Evolutionary conservation across 2,329 filamentous ascomycete species (phyloP), one percentile per base, ranked within the genome.

Genomic region (Fusarium humuli): DNA sequence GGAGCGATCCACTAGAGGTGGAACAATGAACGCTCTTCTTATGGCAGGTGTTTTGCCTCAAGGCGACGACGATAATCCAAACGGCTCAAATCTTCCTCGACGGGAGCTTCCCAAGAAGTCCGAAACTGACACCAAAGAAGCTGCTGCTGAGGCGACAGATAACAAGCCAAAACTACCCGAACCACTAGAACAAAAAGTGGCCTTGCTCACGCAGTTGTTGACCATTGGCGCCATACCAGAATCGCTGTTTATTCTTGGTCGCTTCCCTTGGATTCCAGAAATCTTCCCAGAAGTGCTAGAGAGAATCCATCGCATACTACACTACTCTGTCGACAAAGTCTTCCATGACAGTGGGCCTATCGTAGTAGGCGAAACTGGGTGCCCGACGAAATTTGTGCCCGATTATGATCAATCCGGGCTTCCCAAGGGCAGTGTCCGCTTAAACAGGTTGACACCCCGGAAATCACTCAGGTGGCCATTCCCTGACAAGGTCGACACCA

Each of bases 191-290:
- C 95, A 98, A 76, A 99, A 99, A 80, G 90, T 95, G 0, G 84
- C 91, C 46, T 84, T 99, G 1, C 85, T 99, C 23, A 93, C 92
- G 69, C 94, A 94, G 72, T 85, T 99, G 18, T 86, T 99, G 4
- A 92, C 92, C 7, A 96, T 98, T 61, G 96, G 97, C 42, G 95
- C 96, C 29, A 85, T 99, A 34, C 96, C 96, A 0, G 96, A 99
- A 80, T 91, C 96, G 2, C 85, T 99, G 3, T 98, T 95, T 79
- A 93, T 99, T 58, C 87, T 98, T 10, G 95, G 95, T 34, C 91
- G 92, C 57, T 97, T 97, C 74, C 93, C 94, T 16, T 99, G 96
- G 94, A 87, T 99, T 49, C 87, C 94, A 13, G 94, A 98, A 62
- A 88, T 91, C 6, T 95, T 93, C 70, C 90, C 93, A 2, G 93